Evolutionary conservation across 177 flowering plant species (phyloP).

Genomic region (Vitis hybrid): DNA sequence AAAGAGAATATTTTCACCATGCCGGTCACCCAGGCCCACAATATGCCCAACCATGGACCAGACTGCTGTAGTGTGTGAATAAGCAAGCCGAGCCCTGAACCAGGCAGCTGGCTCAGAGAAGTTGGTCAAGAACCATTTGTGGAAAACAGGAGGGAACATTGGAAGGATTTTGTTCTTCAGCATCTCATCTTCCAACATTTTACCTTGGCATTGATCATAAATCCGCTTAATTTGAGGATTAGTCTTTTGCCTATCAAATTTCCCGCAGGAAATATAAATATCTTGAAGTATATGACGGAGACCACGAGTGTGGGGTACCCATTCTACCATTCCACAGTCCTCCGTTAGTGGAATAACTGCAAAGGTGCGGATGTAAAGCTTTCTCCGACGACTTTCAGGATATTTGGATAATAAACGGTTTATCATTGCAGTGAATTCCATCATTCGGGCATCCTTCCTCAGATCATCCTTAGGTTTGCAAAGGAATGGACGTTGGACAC

Average conservation of each 20-base stretch:
- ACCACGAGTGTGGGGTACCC: constrained; percentile 99
- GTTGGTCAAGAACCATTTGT: constrained; percentile 89
- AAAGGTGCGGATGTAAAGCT: constrained; percentile 96
- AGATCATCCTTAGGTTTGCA: constrained; percentile 99
- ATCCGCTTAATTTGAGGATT: constrained; percentile 90
- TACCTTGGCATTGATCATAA: constrained; percentile 92
- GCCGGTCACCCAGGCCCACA: constrained; percentile 97
- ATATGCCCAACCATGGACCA: constrained; percentile 99
- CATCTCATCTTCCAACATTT: constrained; percentile 87
- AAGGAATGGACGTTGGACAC: constrained; percentile 82
- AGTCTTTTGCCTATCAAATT: constrained; percentile 91
- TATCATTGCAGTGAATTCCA: constrained; percentile 98
- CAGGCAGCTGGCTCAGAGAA: constrained; percentile 99
- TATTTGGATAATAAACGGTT: constrained; percentile 86
- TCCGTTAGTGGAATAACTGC: constrained; percentile 96
- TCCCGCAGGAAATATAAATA: constrained; percentile 84
- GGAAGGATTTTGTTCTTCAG: constrained; percentile 86
- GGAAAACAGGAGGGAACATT: constrained; percentile 94
- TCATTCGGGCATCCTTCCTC: constrained; percentile 99
- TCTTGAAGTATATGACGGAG: constrained; percentile 97
- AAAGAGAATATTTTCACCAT: constrained; percentile 98
- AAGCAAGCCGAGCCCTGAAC: constrained; percentile 96
- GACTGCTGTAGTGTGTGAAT: constrained; percentile 97
- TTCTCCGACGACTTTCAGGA: constrained; percentile 97
- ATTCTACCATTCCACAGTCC: constrained; percentile 99